Percentiles rank a stretch among this genome's conserved stretches.
Conservation (phyloP, 2,329 filamentous ascomycete species). For the Colletotrichum lini region DNA sequence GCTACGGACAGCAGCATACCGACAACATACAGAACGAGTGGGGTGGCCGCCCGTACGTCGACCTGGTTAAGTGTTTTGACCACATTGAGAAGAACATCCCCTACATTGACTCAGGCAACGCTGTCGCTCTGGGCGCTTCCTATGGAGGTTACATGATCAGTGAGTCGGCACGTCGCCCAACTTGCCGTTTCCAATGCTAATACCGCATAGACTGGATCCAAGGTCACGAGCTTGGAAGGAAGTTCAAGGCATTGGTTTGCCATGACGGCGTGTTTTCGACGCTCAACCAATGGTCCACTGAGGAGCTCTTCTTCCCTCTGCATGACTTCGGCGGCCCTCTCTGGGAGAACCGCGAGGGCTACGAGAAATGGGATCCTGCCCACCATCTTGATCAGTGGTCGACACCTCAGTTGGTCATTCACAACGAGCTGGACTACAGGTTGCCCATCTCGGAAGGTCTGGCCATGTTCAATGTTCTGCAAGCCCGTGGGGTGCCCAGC, state of each 20-base stretch:
- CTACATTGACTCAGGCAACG: constrained; percentile 77
- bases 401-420: constrained; percentile 88
- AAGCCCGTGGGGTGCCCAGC: constrained; percentile 81
- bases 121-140: constrained; percentile 81
- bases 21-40: constrained; percentile 85
- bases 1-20: constrained; percentile 83
- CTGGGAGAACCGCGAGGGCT: constrained; percentile 74
- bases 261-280: constrained; percentile 90
- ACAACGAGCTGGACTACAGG: constrained; percentile 91
- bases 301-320: constrained; percentile 80
- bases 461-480: constrained; percentile 87
- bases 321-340: constrained; percentile 76
- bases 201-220: constrained; percentile 83
- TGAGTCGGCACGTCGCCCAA: constrained; percentile 49
- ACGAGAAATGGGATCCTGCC: constrained; percentile 80
- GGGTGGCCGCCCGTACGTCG: constrained; percentile 88
- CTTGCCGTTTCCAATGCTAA: constrained; percentile 42
- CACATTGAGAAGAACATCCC: constrained; percentile 76
- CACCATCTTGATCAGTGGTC: constrained; percentile 78
- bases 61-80: constrained; percentile 84
- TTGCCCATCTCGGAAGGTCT: constrained; percentile 88
- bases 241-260: constrained; percentile 89
- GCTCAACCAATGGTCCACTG: constrained; percentile 73
- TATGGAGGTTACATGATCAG: constrained; percentile 85
- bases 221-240: constrained; percentile 84